Percentiles rank a stretch among this genome's conserved stretches.
These are phyloP conservation scores for Grigorovia yakushimaensis DNA, from an alignment of 805 yeast species.

Conservation along the genomic window DNA sequence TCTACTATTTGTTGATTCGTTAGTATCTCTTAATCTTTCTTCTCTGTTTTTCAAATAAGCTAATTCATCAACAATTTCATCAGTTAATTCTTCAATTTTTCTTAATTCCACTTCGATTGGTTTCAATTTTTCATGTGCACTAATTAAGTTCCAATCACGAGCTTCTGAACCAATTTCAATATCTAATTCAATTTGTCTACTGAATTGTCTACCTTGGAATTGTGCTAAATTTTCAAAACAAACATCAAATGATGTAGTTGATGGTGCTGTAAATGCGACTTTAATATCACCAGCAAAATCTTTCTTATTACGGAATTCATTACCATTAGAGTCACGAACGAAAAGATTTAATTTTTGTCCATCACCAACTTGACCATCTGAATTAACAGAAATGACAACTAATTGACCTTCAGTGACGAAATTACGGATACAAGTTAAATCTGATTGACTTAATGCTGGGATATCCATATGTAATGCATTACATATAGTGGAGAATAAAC, in stretches of 20 bases:
- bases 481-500: not conserved
- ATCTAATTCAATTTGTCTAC: conserved; percentile 77
- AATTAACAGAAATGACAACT: conserved; percentile 73
- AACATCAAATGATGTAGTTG: conserved; percentile 78
- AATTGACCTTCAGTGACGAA: conserved; percentile 76
- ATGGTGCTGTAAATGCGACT: conserved; percentile 77
- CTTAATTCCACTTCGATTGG: conserved; percentile 88
- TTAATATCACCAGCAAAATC: conserved; percentile 64
- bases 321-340: conserved; percentile 72
- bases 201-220: conserved; percentile 31
- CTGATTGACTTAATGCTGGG: conserved; percentile 36
- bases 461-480: conserved; percentile 44
- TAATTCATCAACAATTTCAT: conserved; percentile 70
- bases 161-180: conserved; percentile 95
- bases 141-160: conserved; percentile 93
- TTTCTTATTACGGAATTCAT: conserved; percentile 70
- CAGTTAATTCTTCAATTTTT: conserved; percentile 75
- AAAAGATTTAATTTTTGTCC: conserved; percentile 69
- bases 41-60: conserved; percentile 82
- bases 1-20: conserved; percentile 90
- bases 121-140: conserved; percentile 84
- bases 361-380: conserved; percentile 72
- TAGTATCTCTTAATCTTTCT: conserved; percentile 88
- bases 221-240: conserved; percentile 63
- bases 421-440: conserved; percentile 83